Conservation (phyloP, 2,329 filamentous ascomycete genomes). For the Colletotrichum sp. region DNA sequence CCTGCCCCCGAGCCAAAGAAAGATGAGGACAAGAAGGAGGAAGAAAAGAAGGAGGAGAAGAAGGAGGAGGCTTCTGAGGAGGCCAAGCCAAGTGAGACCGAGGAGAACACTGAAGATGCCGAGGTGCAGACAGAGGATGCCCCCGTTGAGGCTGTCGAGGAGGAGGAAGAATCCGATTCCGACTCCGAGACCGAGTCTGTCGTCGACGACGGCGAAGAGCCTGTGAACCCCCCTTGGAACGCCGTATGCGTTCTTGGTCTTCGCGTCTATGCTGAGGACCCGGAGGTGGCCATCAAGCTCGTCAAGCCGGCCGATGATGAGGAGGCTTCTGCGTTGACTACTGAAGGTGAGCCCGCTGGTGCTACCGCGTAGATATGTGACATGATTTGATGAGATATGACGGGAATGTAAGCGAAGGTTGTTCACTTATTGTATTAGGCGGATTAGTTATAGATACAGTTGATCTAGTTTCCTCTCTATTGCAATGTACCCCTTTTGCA, state of each 20-base stretch:
- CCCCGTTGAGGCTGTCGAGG: background rate
- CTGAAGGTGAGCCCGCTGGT: conserved; percentile 31
- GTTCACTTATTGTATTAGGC: background rate
- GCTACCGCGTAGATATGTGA: conserved; percentile 24
- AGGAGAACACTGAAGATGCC: background rate
- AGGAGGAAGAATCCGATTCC: background rate
- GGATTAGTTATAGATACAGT: background rate
- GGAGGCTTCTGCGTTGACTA: conserved; percentile 30
- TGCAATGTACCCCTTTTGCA: background rate
- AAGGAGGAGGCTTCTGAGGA: background rate
- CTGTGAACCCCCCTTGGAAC: conserved; percentile 37
- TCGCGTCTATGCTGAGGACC: conserved; percentile 41
- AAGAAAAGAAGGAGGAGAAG: background rate
- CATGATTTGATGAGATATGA: background rate
- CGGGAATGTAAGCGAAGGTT: background rate
- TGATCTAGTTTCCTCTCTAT: background rate
- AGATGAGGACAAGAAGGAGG: background rate
- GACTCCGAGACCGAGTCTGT: background rate
- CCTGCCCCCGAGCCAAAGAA: conserved; percentile 1
- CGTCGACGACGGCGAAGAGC: conserved; percentile 14
- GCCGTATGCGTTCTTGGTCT: conserved; percentile 46
- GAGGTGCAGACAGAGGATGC: conserved; percentile 12
- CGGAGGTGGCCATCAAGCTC: conserved; percentile 36
- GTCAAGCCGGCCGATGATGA: conserved; percentile 35
- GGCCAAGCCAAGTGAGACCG: background rate